A percentile compares a stretch with the other conserved stretches of the same genome.
These are phyloP conservation scores for Trametes villosa DNA, from an alignment of 768 basidiomycete species.

Conservation along the genomic window DNA sequence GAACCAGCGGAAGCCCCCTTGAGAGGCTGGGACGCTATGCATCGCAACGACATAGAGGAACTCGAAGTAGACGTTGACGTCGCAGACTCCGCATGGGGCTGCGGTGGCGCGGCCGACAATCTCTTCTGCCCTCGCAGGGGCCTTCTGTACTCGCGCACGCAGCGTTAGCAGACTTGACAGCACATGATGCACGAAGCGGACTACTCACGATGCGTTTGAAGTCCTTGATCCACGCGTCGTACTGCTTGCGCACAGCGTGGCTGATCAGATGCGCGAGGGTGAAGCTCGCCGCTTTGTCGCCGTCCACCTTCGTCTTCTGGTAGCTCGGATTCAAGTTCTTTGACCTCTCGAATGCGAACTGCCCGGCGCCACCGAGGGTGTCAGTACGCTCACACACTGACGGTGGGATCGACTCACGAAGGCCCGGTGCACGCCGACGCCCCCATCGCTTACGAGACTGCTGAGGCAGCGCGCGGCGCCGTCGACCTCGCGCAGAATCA, in stretches of 20 bases:
- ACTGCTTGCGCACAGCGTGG: not conserved
- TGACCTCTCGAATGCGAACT: too few species aligned
- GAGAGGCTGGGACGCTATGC: not conserved
- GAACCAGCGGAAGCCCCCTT: constrained; percentile 1
- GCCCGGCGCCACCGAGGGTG: not conserved
- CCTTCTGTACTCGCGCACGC: not conserved
- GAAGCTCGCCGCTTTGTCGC: not conserved
- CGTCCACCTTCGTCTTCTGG: not conserved
- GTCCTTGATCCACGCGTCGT: constrained; percentile 4
- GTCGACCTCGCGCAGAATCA: not conserved
- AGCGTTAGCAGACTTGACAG: too few species aligned
- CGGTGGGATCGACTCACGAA: not conserved
- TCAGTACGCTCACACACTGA: too few species aligned
- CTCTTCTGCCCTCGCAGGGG: not conserved
- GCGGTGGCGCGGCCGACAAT: too few species aligned
- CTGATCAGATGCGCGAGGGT: constrained; percentile 2
- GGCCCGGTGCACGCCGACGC: not conserved
- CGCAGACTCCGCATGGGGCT: too few species aligned
- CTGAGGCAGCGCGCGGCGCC: not conserved
- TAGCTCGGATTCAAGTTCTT: too few species aligned
- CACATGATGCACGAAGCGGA: too few species aligned
- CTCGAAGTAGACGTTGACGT: not conserved
- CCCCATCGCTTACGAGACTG: not conserved
- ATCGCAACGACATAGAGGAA: not conserved
- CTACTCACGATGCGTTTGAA: constrained; percentile 1